Base-by-base conservation (phyloP, 2,329 filamentous ascomycete genomes). In the Herpomyces periplanetae region DNA sequence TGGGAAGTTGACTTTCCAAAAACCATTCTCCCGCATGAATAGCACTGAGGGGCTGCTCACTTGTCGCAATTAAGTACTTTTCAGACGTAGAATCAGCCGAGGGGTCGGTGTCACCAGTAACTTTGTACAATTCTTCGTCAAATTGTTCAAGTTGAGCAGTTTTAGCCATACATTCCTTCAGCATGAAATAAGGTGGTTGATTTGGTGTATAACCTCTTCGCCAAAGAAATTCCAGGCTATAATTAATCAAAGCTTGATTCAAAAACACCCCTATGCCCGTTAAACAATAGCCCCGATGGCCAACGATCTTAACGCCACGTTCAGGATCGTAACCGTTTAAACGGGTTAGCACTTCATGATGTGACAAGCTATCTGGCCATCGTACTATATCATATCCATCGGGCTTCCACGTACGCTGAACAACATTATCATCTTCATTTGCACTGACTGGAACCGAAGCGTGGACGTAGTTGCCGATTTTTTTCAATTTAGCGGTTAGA, bases 41-140 rank as follows among this genome's bases (percentile, higher is more conserved):
- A 10, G 69, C 71, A 11, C 69, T 87, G 33, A 96, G 60, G 9
- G 80, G 80, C 40, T 96, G 80, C 39, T 96, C 80, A 11, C 65
- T 80, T 23, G 71, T 87, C 7, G 68, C 68, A 32, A 63, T 63
- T 14, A 58, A 40, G 33, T 58, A 59, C 44, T 88, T 88, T 43
- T 91, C 80, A 19, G 64, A 68, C n/a, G n/a, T n/a, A n/a, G n/a
- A n/a, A n/a, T n/a, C n/a, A 30, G 68, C 55, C 14, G 39, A 39
- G 27, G 68, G 57, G 30, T 84, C 69, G 23, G 68, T 65, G 35
- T 64, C 63, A 28, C 75, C 58, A 10, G 49, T 49, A 21, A 96
- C 75, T 44, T 91, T 91, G 51, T 96, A 96, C 19, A 96, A 47
- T 40, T 91, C 75, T 38, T 91, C 80, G 34, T 96, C 80, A 33